These are phyloP conservation scores for Houttuynia cordata DNA, from an alignment of 164 flowering plant species.

Conservation along the genomic window DNA sequence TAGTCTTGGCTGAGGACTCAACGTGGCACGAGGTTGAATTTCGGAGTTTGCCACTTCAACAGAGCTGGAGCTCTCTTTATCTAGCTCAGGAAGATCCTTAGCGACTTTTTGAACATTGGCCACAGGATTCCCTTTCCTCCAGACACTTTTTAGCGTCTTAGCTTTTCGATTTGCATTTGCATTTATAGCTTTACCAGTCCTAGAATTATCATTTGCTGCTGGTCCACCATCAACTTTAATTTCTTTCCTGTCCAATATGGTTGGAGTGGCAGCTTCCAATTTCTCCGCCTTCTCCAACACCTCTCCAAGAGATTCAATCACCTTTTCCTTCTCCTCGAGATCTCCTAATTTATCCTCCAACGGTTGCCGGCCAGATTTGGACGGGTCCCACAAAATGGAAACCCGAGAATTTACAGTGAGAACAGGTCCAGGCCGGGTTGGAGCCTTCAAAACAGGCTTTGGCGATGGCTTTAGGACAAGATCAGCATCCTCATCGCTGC, in stretches of 20 bases:
- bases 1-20: conserved; percentile 34
- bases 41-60: conserved; percentile 17
- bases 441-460: conserved; percentile 49
- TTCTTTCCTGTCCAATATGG: conserved; percentile 12
- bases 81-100: conserved; percentile 19
- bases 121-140: conserved; percentile 80
- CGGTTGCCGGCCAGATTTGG: conserved; percentile 11
- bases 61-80: conserved; percentile 5
- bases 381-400: conserved; percentile 18
- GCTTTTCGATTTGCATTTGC: conserved; percentile 19
- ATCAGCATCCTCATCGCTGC: conserved; percentile 35
- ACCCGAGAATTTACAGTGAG: conserved; percentile 9
- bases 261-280: conserved; percentile 29
- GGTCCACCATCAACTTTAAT: conserved; percentile 19
- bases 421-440: conserved; percentile 18
- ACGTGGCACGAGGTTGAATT: conserved; percentile 15
- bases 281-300: conserved; percentile 87
- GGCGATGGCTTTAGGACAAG: conserved; percentile 61
- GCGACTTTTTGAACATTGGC: conserved; percentile 40
- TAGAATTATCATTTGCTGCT: conserved; percentile 13
- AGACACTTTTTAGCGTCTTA: conserved; percentile 68
- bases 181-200: conserved; percentile 16
- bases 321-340: conserved; percentile 45
- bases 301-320: conserved; percentile 77
- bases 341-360: conserved; percentile 16